These are phyloP conservation scores for Penicillium sp. DNA, from an alignment of 2,329 filamentous ascomycete species.

Conservation along the genomic window DNA sequence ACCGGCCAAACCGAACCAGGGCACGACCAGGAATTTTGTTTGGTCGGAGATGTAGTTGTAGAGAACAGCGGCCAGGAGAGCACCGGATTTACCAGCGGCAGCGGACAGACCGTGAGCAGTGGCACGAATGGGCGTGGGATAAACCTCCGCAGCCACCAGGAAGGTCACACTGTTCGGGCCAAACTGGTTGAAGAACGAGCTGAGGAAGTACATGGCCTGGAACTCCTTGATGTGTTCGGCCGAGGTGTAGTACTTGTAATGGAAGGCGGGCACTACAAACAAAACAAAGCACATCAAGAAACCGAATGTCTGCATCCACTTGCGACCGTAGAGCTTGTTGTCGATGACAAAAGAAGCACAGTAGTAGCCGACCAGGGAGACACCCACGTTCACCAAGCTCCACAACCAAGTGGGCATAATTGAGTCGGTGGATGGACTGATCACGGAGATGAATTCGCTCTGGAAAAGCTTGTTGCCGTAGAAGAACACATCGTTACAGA, in stretches of 20 bases:
- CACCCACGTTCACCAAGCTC: constrained; percentile 87
- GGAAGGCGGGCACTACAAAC: constrained; percentile 88
- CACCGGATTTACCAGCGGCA: constrained; percentile 83
- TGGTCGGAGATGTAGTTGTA: constrained; percentile 92
- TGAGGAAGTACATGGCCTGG: constrained; percentile 98
- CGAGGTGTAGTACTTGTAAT: constrained; percentile 78
- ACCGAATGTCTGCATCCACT: constrained; percentile 93
- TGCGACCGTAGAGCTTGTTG: constrained; percentile 94
- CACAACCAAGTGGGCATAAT: constrained; percentile 88
- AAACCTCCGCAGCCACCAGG: constrained; percentile 94
- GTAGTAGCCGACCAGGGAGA: constrained; percentile 87
- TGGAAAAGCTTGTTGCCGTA: constrained; percentile 99
- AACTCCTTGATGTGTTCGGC: constrained; percentile 75
- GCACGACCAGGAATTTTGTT: constrained; percentile 86
- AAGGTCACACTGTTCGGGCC: constrained; percentile 96
- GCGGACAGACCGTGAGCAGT: constrained; percentile 95
- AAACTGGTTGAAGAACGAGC: constrained; percentile 99
- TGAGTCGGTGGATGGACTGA: constrained; percentile 67
- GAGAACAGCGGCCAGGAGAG: constrained; percentile 79
- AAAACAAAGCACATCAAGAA: constrained; percentile 92
- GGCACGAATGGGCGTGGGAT: constrained; percentile 88
- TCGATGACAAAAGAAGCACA: constrained; percentile 84
- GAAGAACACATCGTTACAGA: constrained; percentile 97
- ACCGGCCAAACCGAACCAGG: constrained; percentile 90
- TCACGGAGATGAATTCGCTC: constrained; percentile 80